Conservation (phyloP, 1,139 yeast species). For the Blastobotrys raffinosifermentans region DNA sequence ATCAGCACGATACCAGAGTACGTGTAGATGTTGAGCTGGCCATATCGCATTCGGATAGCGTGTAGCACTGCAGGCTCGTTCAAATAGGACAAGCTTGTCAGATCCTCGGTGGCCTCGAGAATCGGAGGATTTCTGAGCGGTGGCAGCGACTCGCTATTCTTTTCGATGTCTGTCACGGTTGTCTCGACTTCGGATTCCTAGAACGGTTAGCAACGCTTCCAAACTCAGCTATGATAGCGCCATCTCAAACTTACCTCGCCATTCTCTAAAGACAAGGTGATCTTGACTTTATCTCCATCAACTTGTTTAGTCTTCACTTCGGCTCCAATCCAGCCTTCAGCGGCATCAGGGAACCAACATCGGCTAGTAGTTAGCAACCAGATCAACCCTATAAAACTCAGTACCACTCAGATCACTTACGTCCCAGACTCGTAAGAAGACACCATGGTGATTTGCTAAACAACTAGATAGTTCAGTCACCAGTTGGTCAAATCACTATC, state of each 20-base stretch:
- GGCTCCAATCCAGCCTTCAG: slow-evolving; percentile 89
- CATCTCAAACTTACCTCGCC: slow-evolving; percentile 33
- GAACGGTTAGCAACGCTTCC: background rate
- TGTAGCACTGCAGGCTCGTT: slow-evolving; percentile 94
- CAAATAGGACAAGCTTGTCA: slow-evolving; percentile 83
- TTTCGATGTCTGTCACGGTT: slow-evolving; percentile 41
- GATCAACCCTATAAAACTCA: background rate
- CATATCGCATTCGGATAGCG: slow-evolving; percentile 84
- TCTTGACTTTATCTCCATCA: slow-evolving; percentile 45
- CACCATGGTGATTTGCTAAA: slow-evolving; percentile 27
- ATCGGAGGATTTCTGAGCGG: slow-evolving; percentile 90
- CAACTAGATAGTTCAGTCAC: no score
- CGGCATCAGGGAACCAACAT: slow-evolving; percentile 92
- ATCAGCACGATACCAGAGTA: slow-evolving; percentile 95
- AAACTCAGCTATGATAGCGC: background rate
- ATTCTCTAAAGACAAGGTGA: slow-evolving; percentile 58
- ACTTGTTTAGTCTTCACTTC: slow-evolving; percentile 54
- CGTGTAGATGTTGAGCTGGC: slow-evolving; percentile 86
- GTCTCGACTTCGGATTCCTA: slow-evolving; percentile 26
- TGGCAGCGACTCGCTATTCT: slow-evolving; percentile 43
- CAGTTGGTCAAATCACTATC: no score
- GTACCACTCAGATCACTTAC: slow-evolving; percentile 19
- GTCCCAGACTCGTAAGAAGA: slow-evolving; percentile 30
- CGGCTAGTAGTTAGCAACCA: slow-evolving; percentile 39
- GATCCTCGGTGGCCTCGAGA: slow-evolving; percentile 89